Evolutionary conservation across 331 rosid species (phyloP).

Genomic region (Rhamnella rubrinervis): DNA sequence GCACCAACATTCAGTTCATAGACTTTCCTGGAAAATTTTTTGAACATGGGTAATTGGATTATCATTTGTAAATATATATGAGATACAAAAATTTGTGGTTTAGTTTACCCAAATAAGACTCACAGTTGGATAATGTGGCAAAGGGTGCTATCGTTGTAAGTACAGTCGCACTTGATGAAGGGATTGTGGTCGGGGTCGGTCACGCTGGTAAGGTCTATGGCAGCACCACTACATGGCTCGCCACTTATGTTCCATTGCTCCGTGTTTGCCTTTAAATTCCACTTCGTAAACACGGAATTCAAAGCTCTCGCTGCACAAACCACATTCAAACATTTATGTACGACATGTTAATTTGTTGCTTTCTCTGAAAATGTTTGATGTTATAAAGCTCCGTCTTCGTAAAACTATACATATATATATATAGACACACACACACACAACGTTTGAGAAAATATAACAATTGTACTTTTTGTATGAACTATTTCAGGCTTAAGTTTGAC

Average conservation of each 20-base stretch:
- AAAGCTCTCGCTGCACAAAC: constrained; percentile 35
- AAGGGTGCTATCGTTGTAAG: constrained; percentile 20
- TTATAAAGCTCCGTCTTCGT: too few species aligned
- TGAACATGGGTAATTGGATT: not conserved
- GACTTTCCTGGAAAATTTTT: constrained; percentile 36
- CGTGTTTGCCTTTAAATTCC: constrained; percentile 26
- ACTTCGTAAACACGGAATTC: constrained; percentile 52
- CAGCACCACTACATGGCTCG: constrained; percentile 53
- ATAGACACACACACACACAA: too few species aligned
- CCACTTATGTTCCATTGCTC: constrained; percentile 51
- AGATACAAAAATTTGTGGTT: too few species aligned
- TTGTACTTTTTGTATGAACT: too few species aligned
- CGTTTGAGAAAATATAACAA: too few species aligned
- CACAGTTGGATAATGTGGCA: constrained; percentile 61
- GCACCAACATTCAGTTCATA: constrained; percentile 28
- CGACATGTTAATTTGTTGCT: too few species aligned
- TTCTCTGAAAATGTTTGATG: too few species aligned
- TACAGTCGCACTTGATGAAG: constrained; percentile 58
- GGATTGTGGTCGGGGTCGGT: constrained; percentile 25
- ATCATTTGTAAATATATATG: too few species aligned
- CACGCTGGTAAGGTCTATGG: constrained; percentile 22
- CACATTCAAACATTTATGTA: too few species aligned
- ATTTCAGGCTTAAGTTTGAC: too few species aligned
- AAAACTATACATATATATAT: too few species aligned
- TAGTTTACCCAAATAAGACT: too few species aligned